Evolutionary conservation across 768 basidiomycete genomes (phyloP).

Genomic region (Podaxis sp.): DNA sequence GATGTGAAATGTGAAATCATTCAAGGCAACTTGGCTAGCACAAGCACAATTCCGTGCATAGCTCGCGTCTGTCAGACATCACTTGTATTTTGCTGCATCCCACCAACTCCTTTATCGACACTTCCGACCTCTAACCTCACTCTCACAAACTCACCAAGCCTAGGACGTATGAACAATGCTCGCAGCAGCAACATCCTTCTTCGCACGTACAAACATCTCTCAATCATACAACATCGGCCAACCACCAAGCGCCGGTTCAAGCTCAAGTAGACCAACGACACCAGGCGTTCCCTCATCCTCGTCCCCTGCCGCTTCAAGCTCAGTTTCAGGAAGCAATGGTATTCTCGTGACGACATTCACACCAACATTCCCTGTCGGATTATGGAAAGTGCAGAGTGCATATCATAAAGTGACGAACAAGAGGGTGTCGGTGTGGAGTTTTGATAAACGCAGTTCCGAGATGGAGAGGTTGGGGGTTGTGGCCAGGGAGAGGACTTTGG

Average conservation of each 20-base stretch:
- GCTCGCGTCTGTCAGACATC: neutral
- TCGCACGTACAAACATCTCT: slow-evolving; percentile 74
- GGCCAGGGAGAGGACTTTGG: slow-evolving; percentile 71
- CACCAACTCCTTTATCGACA: neutral
- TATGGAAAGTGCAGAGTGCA: slow-evolving; percentile 87
- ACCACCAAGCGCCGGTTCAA: slow-evolving; percentile 20
- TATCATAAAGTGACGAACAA: slow-evolving; percentile 88
- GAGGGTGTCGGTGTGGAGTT: slow-evolving; percentile 88
- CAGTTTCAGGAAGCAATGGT: slow-evolving; percentile 14
- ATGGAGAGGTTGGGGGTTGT: slow-evolving; percentile 62
- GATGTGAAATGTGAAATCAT: neutral
- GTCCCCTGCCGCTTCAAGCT: slow-evolving; percentile 18
- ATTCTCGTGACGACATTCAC: slow-evolving; percentile 35
- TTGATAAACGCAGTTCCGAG: slow-evolving; percentile 78
- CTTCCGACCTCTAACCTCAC: neutral
- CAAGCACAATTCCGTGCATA: neutral
- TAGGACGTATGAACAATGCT: slow-evolving; percentile 45
- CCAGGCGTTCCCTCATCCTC: slow-evolving; percentile 29
- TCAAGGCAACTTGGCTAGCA: no score
- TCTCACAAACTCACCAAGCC: neutral
- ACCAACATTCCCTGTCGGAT: slow-evolving; percentile 65
- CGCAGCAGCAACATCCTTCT: slow-evolving; percentile 81
- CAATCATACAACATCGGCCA: slow-evolving; percentile 71
- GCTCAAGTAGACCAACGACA: slow-evolving; percentile 42
- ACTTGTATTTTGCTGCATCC: neutral